Evolutionary conservation across 139 green algal genomes (phyloP), one percentile per base, ranked within the genome.

Genomic region (Monoraphidium neglectum): DNA sequence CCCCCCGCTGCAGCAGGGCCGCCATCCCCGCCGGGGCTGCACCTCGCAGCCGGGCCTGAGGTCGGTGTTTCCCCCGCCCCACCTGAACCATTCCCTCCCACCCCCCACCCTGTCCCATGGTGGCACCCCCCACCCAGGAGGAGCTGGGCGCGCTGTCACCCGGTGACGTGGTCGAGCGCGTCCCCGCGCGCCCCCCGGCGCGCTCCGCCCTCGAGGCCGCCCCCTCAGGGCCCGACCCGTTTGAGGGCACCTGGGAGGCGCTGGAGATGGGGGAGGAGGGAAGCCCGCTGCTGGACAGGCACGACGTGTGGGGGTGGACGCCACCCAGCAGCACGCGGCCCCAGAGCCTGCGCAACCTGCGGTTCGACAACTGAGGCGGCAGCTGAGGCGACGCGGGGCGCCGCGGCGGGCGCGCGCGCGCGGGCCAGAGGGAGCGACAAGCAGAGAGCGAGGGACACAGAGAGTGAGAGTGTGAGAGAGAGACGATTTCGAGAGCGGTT

Each of bases 261-360:
- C 59, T 95, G 30, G 78, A 54, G 1, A 35, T 92, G 2, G 88
- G 92, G 38, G 83, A 77, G 8, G 73, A 86, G 1, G 86, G 81
- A 2, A 69, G 77, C n/a, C 80, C 91, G 1, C 68, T 94, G 32
- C 71, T 97, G 10, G 83, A 94, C 38, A 74, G 91, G 57, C 81
- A 92, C 0, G 92, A 97, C 60, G 85, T 94, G 43, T 97, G 92
- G 92, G 88, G 86, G 3, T 90, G 82, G 85, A 71, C 70, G 40
- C 69, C 74, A 57, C 30, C 46, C 47, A 72, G 62, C 73, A 71
- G 33, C 47, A 66, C 36, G 46, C 53, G 73, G 26, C 73, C 73
- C 18, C 10, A 62, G 54, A 47, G 62, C 62, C 72, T 79, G 73
- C 33, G 47, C 24, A 53, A 53, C 24, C 72, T 79, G 35, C 56